Evolutionary conservation across 371 early-diverging fungal genomes (phyloP).

Genomic region (Mucor irregularis): DNA sequence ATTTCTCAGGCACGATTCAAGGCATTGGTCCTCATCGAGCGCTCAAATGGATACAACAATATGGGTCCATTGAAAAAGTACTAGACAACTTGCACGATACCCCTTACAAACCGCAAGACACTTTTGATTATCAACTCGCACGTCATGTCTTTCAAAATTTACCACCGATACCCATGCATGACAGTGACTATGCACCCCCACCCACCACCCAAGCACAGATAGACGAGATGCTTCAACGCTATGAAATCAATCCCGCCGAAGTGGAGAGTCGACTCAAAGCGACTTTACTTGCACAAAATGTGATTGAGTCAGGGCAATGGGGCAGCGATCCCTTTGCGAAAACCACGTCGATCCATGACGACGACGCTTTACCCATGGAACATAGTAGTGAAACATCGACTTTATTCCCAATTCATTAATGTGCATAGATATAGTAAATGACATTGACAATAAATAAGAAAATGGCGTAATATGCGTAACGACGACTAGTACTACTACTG

Average conservation of each 20-base stretch:
- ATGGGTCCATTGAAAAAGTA: constrained; percentile 67
- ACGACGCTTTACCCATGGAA: too few species aligned
- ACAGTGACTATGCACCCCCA: constrained; percentile 13
- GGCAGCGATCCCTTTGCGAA: constrained; percentile 35
- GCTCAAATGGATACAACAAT: constrained; percentile 47
- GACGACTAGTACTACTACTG: not conserved
- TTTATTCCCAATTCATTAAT: not conserved
- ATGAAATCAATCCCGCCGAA: constrained; percentile 41
- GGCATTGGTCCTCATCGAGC: constrained; percentile 70
- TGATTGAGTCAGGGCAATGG: constrained; percentile 16
- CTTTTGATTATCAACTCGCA: constrained; percentile 56
- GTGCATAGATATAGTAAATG: not conserved
- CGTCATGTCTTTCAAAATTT: constrained; percentile 43
- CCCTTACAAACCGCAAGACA: constrained; percentile 40
- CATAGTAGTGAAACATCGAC: not conserved
- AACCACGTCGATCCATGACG: too few species aligned
- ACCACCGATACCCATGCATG: constrained; percentile 37
- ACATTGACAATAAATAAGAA: not conserved
- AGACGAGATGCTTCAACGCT: constrained; percentile 27
- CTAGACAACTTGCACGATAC: constrained; percentile 34
- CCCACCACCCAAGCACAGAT: constrained; percentile 8
- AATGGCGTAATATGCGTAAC: not conserved
- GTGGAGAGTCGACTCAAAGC: constrained; percentile 21
- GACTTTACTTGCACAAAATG: constrained; percentile 20
- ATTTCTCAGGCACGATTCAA: constrained; percentile 67